These are phyloP conservation scores for Candida dajiaensis DNA, from an alignment of 805 yeast species.

Conservation along the genomic window DNA sequence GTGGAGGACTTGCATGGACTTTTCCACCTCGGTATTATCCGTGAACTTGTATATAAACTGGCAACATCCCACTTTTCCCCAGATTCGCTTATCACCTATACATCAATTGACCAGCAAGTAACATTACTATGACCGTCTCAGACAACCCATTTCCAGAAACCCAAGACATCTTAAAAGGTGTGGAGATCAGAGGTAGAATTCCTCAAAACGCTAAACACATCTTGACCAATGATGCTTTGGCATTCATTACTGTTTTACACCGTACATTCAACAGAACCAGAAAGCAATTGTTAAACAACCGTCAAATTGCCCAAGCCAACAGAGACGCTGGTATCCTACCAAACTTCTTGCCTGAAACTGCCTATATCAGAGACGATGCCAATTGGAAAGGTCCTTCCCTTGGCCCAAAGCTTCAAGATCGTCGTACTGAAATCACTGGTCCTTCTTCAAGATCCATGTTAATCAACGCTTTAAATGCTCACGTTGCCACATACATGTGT, in stretches of 20 bases:
- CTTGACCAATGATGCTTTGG: slow-evolving; percentile 45
- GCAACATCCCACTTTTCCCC: background rate
- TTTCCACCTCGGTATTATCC: background rate
- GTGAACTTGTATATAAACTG: background rate
- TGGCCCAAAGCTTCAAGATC: slow-evolving; percentile 66
- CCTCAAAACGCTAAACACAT: slow-evolving; percentile 34
- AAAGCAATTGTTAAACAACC: slow-evolving; percentile 50
- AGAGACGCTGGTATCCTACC: slow-evolving; percentile 60
- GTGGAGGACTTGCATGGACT: background rate
- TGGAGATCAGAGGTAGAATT: slow-evolving; percentile 30
- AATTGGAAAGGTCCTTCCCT: slow-evolving; percentile 72
- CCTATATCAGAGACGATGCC: slow-evolving; percentile 60
- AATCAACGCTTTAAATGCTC: slow-evolving; percentile 72
- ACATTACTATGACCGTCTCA: slow-evolving; percentile 10
- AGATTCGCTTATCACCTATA: background rate
- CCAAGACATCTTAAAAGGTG: slow-evolving; percentile 28
- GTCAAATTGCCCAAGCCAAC: slow-evolving; percentile 52
- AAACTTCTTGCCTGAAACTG: slow-evolving; percentile 65
- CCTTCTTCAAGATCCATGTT: slow-evolving; percentile 84
- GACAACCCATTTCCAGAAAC: slow-evolving; percentile 26
- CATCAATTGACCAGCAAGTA: background rate
- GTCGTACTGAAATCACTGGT: slow-evolving; percentile 81
- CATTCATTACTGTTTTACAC: slow-evolving; percentile 66
- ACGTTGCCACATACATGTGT: slow-evolving; percentile 79
- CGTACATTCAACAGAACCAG: slow-evolving; percentile 64